These are phyloP conservation scores for Cystobasidium ongulense DNA, from an alignment of 768 basidiomycete genomes.

Conservation along the genomic window DNA sequence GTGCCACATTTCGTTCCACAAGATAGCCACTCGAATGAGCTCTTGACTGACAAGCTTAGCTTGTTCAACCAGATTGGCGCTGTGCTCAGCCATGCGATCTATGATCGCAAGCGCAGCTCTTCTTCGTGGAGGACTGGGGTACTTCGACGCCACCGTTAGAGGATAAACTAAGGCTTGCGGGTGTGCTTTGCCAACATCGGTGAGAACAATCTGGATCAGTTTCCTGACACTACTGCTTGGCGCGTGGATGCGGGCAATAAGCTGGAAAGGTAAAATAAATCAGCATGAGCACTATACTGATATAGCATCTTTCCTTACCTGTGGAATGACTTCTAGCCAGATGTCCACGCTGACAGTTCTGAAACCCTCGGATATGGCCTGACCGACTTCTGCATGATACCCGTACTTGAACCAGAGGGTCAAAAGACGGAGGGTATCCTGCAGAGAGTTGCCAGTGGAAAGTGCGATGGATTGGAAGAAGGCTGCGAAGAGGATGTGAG, in stretches of 20 bases:
- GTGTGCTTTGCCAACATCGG: conserved; percentile 89
- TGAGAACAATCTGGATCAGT: conserved; percentile 78
- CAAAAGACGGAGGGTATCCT: conserved; percentile 83
- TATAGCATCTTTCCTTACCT: conserved; percentile 52
- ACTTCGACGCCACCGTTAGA: conserved; percentile 91
- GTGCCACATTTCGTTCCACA: conserved; percentile 99
- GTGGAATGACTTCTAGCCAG: conserved; percentile 97
- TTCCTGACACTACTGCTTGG: conserved; percentile 75
- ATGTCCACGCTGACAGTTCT: conserved; percentile 87
- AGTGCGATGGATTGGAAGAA: conserved; percentile 93
- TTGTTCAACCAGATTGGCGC: conserved; percentile 75
- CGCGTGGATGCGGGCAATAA: conserved; percentile 96
- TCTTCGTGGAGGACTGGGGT: conserved; percentile 71
- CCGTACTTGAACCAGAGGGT: conserved; percentile 99
- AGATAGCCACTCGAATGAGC: conserved; percentile 88
- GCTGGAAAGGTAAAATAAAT: conserved; percentile 50
- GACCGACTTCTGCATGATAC: conserved; percentile 74
- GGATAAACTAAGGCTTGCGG: conserved; percentile 95
- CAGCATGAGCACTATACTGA: neutral
- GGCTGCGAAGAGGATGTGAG: too few species aligned
- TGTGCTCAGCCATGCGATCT: conserved; percentile 88
- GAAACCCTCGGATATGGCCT: conserved; percentile 80
- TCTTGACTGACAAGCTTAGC: conserved; percentile 84
- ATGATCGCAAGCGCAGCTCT: conserved; percentile 78
- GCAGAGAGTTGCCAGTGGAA: conserved; percentile 78